Base-by-base conservation (phyloP, 768 basidiomycete genomes). In the Mycena crocata region DNA sequence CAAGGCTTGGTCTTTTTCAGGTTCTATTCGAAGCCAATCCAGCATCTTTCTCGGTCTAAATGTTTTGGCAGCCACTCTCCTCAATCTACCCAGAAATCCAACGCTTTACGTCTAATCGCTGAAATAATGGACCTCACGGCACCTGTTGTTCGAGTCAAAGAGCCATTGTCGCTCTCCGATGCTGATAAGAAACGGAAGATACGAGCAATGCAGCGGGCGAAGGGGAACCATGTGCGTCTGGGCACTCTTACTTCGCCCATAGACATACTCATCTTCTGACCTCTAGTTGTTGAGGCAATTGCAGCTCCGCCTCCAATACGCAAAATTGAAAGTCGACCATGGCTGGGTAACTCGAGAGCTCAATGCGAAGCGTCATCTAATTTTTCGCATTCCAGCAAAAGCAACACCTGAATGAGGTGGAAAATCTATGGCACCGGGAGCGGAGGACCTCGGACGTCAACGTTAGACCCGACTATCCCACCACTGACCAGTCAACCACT, bases 391-490 rank as follows among this genome's bases (percentile, higher is more conserved):
- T 61, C 17, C 73, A 92, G 91, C 90, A 92, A 88, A 86, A 88
- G 64, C 92, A 93, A 77, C 92, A 84, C 49, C 78, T 93, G 57
- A 92, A 91, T 72, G 92, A 93, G 78, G 92, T 93, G 7, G 92
- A 93, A 76, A 93, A 93, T 72, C 81, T 93, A 12, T 93, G 93
- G 80, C 93, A 93, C 72, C 89, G 88, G 52, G 89, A 90, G 40
- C 59, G 57, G 23, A 48, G 32, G 40, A 35, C 57, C 23, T 34
- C 51, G 28, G 46, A 34, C 3, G 28, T 8, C 23, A 42, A 28
- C 13, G 59, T n/a, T 14, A 50, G 24, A 19, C 14, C 34, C 10
- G n/a, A n/a, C 4, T 49, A 34, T 19, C 32, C 49, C 30, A 30
- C 32, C 10, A 39, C 51, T 15, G 64, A n/a, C n/a, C n/a, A n/a